Evolutionary conservation across 2,329 filamentous ascomycete genomes (phyloP).

Genomic region (Microdochium bolleyi): DNA sequence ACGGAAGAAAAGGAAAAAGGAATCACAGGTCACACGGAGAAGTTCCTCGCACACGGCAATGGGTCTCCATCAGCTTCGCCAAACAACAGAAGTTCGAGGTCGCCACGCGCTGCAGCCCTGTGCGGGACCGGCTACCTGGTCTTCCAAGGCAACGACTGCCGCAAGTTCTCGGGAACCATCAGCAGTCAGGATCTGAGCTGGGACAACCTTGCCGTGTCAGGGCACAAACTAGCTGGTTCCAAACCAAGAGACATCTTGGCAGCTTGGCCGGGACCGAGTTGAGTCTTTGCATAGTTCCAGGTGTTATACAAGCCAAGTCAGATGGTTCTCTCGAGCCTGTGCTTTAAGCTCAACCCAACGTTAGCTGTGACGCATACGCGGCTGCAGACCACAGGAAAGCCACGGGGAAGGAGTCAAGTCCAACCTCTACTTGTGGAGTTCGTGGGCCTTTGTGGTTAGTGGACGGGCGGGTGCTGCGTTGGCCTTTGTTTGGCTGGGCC

Average conservation of each 20-base stretch:
- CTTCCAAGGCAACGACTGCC: slow-evolving; percentile 14
- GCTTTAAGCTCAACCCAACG: too few relatives aligned
- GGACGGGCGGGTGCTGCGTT: neutral
- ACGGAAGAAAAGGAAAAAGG: neutral
- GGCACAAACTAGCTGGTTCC: slow-evolving; percentile 7
- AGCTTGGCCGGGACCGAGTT: neutral
- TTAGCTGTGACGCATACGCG: neutral
- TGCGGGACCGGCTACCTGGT: slow-evolving; percentile 13
- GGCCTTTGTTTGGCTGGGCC: neutral
- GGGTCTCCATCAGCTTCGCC: too few relatives aligned
- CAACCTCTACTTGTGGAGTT: too few relatives aligned
- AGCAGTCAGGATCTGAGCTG: slow-evolving; percentile 11
- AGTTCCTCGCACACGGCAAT: too few relatives aligned
- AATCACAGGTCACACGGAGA: too few relatives aligned
- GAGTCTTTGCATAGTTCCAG: neutral
- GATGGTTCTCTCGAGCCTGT: neutral
- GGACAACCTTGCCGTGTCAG: slow-evolving; percentile 10
- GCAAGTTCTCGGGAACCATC: slow-evolving; percentile 13
- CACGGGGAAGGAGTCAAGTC: too few relatives aligned
- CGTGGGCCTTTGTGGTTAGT: neutral
- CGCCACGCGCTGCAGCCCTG: neutral
- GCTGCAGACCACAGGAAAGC: too few relatives aligned
- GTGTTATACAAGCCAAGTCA: neutral
- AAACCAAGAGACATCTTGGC: neutral
- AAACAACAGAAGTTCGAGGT: too few relatives aligned